Evolutionary conservation across 352 stramenopile species (phyloP).

Genomic region (Pythium coloratum): DNA sequence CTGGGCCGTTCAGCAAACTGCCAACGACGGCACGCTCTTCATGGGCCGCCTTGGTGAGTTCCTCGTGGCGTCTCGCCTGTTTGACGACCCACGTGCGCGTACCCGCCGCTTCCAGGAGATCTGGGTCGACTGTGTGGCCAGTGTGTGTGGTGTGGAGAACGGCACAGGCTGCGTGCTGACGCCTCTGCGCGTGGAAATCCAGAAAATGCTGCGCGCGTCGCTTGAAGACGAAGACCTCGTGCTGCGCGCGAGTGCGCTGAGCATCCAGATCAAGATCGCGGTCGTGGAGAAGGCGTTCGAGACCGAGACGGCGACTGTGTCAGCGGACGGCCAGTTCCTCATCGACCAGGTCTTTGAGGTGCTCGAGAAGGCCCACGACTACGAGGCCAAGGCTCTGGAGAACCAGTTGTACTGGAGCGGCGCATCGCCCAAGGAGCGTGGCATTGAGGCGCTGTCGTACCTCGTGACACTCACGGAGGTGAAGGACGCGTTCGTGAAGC

Average conservation of each 20-base stretch:
- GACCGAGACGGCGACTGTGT: constrained; percentile 34
- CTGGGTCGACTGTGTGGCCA: constrained; percentile 81
- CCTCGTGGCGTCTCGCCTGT: constrained; percentile 54
- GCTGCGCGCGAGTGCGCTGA: constrained; percentile 69
- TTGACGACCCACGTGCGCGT: constrained; percentile 36
- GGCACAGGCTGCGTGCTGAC: constrained; percentile 65
- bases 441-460: constrained; percentile 82
- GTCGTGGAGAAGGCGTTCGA: constrained; percentile 85
- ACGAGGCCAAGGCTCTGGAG: constrained; percentile 41
- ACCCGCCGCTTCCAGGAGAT: constrained; percentile 71
- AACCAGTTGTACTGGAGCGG: constrained; percentile 63
- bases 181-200: constrained; percentile 69
- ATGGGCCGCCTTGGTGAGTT: constrained; percentile 57
- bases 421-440: constrained; percentile 77
- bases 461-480: constrained; percentile 81
- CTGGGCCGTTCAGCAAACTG: constrained; percentile 66
- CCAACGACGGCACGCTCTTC: constrained; percentile 60
- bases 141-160: constrained; percentile 75
- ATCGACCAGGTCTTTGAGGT: constrained; percentile 76
- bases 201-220: constrained; percentile 67
- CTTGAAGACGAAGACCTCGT: constrained; percentile 76
- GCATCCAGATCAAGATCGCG: constrained; percentile 81
- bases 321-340: constrained; percentile 54
- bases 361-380: constrained; percentile 55
- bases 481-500: constrained; percentile 76